Percentiles rank a stretch among this genome's conserved stretches.
These are phyloP conservation scores for Akanthomyces dipterigenus DNA, from an alignment of 2,329 filamentous ascomycete genomes.

Conservation along the genomic window DNA sequence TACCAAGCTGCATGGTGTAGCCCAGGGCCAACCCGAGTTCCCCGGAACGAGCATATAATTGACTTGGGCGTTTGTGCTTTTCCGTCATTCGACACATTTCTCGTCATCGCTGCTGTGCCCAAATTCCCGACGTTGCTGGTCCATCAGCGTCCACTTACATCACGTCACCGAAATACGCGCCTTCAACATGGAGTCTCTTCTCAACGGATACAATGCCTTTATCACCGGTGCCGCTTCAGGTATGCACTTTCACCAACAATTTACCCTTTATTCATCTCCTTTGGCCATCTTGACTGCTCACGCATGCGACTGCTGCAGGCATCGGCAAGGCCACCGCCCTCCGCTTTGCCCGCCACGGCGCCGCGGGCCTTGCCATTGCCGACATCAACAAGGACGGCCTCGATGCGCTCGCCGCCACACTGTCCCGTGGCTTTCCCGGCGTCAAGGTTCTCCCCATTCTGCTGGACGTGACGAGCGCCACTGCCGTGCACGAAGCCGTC, in stretches of 20 bases:
- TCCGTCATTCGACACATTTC: neutral
- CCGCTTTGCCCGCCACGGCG: constrained; percentile 40
- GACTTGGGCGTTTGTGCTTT: too few species aligned
- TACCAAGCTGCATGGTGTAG: neutral
- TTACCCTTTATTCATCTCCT: neutral
- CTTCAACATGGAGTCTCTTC: constrained; percentile 28
- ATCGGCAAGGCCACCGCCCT: constrained; percentile 42
- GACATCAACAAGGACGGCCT: constrained; percentile 35
- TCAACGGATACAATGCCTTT: constrained; percentile 38
- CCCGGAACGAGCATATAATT: too few species aligned
- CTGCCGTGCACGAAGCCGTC: constrained; percentile 37
- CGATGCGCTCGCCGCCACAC: constrained; percentile 22
- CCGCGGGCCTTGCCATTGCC: constrained; percentile 38
- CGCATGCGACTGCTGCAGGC: constrained; percentile 24
- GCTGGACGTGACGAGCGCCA: constrained; percentile 39
- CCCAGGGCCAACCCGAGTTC: too few species aligned
- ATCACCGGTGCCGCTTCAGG: constrained; percentile 42
- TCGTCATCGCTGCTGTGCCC: neutral
- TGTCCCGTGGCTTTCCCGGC: constrained; percentile 31
- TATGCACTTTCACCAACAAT: too few species aligned
- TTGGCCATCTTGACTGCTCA: neutral
- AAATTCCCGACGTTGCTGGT: too few species aligned
- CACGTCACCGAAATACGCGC: too few species aligned
- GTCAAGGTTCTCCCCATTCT: constrained; percentile 34
- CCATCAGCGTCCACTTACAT: neutral